phyloP scores from a whole-genome alignment of 75 land plant genomes.

The Selaginella tamariscina region DNA sequence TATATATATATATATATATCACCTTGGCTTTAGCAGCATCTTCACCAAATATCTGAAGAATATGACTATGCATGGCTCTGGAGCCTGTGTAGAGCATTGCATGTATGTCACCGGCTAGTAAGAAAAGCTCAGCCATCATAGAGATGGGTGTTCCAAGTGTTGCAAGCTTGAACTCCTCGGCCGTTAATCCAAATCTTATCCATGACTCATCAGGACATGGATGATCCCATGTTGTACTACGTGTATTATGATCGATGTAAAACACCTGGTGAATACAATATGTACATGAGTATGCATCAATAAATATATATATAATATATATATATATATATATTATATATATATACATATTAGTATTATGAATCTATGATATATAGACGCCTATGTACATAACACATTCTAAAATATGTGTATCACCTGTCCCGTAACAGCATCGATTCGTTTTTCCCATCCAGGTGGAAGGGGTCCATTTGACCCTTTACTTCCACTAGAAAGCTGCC shows the following conservation, averaged over 20 bases:
- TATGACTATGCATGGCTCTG: constrained; percentile 96
- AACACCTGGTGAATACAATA: no score
- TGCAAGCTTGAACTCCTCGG: constrained; percentile 78
- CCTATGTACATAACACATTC: no score
- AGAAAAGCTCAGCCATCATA: constrained; percentile 64
- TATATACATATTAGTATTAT: no score
- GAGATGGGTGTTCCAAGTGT: constrained; percentile 61
- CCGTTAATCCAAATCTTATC: constrained; percentile 83
- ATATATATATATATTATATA: no score
- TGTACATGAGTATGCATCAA: no score
- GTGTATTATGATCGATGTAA: constrained; percentile 88
- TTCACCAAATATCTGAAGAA: constrained; percentile 79
- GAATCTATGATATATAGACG: no score
- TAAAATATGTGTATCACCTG: no score
- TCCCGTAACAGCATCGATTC: constrained; percentile 85
- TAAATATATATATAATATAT: no score
- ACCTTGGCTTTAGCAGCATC: constrained; percentile 65
- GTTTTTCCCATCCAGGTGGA: constrained; percentile 97
- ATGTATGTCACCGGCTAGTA: constrained; percentile 92
- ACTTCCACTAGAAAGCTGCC: constrained; percentile 18
- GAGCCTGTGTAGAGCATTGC: constrained; percentile 97
- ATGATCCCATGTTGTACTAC: constrained; percentile 85
- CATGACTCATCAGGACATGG: constrained; percentile 96
- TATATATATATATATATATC: no score
- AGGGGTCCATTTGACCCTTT: constrained; percentile 58